phyloP scores from a whole-genome alignment of 768 basidiomycete genomes.

The Termitomyces titanicus region DNA sequence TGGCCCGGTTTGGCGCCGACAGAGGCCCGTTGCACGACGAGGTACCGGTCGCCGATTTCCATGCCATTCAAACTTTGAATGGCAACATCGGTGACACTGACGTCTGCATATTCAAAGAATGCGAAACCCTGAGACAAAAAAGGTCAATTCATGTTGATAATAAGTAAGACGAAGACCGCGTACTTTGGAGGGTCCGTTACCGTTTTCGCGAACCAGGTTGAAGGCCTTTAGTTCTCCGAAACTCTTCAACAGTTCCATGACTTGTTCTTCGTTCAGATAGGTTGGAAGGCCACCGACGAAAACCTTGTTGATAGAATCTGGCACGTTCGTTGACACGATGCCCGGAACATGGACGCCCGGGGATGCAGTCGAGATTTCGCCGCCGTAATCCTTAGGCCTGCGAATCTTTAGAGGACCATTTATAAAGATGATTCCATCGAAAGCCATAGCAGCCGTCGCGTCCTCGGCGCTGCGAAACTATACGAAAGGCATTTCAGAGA shows the following conservation, averaged over 20 bases:
- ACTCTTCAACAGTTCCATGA: conserved; percentile 94
- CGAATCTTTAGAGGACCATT: conserved; percentile 96
- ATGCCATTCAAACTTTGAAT: conserved; percentile 96
- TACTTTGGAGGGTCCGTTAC: conserved; percentile 86
- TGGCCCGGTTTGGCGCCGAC: conserved; percentile 82
- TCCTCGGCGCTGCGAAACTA: conserved; percentile 99
- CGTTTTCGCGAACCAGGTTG: conserved; percentile 95
- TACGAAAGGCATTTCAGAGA: conserved; percentile 11
- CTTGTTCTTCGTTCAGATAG: conserved; percentile 97
- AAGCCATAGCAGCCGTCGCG: conserved; percentile 94
- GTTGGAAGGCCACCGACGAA: conserved; percentile 95
- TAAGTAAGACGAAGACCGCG: not conserved
- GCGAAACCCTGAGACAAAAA: conserved; percentile 78
- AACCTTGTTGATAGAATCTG: conserved; percentile 96
- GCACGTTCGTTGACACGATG: conserved; percentile 94
- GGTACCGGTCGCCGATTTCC: conserved; percentile 92
- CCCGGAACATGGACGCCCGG: conserved; percentile 85
- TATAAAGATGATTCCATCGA: conserved; percentile 95
- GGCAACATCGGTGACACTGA: conserved; percentile 86
- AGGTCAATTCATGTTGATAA: conserved; percentile 2
- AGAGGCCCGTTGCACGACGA: conserved; percentile 96
- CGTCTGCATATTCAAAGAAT: conserved; percentile 97
- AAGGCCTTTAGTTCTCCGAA: conserved; percentile 98
- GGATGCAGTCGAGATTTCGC: conserved; percentile 48
- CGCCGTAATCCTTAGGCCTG: conserved; percentile 95